Percentiles rank a stretch among this genome's conserved stretches.
Conservation (phyloP, 2,329 filamentous ascomycete species). For the Phoma sp. region DNA sequence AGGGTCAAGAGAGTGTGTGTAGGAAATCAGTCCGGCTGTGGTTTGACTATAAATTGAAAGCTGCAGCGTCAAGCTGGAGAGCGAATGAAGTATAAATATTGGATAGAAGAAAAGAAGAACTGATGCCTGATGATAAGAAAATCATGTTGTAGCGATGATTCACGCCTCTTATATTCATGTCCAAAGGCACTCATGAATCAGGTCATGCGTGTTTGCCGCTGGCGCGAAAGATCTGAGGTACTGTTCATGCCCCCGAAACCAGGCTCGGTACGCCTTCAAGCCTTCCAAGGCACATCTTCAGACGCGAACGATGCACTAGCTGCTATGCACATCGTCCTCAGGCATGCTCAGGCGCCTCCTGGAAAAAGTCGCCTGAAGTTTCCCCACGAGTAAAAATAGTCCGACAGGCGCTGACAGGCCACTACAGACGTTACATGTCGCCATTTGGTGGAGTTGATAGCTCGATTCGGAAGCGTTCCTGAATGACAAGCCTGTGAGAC, state of each 20-base stretch:
- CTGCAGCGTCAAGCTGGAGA: constrained; percentile 40
- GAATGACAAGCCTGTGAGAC: constrained; percentile 27
- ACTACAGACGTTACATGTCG: constrained; percentile 23
- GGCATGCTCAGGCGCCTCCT: constrained; percentile 2
- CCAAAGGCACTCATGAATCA: background rate
- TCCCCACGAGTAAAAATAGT: constrained; percentile 22
- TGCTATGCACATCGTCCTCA: constrained; percentile 13
- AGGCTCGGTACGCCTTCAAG: constrained; percentile 1
- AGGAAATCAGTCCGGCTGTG: constrained; percentile 37
- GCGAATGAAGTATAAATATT: constrained; percentile 14
- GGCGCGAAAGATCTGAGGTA: background rate
- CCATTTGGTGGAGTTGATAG: constrained; percentile 15
- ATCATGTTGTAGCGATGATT: constrained; percentile 11
- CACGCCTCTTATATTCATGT: constrained; percentile 13
- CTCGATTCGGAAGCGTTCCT: constrained; percentile 9
- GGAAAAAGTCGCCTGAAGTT: constrained; percentile 3
- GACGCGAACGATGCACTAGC: constrained; percentile 19
- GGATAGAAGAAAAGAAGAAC: constrained; percentile 1
- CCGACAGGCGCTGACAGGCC: constrained; percentile 8
- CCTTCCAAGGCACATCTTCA: constrained; percentile 12
- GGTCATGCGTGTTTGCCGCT: background rate
- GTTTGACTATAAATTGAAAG: constrained; percentile 16
- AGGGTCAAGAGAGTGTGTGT: constrained; percentile 6
- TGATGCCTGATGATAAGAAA: constrained; percentile 28
- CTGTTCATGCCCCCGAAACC: constrained; percentile 7